Percentiles rank a stretch among this genome's conserved stretches.
Evolutionary conservation across 495 filamentous ascomycete species (phyloP).

Genomic region (Glonium stellatum): DNA sequence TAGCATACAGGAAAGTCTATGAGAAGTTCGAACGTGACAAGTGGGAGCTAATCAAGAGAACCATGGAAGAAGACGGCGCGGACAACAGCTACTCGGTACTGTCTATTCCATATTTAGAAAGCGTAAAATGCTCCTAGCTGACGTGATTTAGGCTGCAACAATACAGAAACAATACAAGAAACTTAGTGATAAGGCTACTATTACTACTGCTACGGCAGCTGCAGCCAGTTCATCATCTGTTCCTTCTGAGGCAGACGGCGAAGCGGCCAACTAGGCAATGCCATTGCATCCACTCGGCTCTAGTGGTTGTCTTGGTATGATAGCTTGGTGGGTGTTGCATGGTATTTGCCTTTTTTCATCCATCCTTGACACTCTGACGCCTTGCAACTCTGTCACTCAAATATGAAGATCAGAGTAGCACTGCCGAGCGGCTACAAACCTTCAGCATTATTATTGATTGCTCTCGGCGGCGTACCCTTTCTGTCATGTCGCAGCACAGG

Average conservation of each 20-base stretch:
- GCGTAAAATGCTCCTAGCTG: neutral
- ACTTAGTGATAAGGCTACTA: neutral
- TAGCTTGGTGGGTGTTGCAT: neutral
- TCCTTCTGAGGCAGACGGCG: neutral
- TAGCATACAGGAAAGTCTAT: slow-evolving; percentile 8
- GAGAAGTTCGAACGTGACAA: slow-evolving; percentile 15
- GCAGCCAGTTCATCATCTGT: neutral
- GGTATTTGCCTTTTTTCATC: too few relatives aligned
- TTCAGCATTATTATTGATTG: neutral
- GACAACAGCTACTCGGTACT: neutral
- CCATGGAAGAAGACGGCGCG: slow-evolving; percentile 4
- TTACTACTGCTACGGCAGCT: neutral
- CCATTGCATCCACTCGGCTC: neutral
- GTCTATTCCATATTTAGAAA: neutral
- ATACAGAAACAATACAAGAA: slow-evolving; percentile 11
- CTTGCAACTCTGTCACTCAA: neutral
- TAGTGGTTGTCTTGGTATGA: neutral
- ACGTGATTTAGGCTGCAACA: neutral
- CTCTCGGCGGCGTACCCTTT: neutral
- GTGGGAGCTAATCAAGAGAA: slow-evolving; percentile 7
- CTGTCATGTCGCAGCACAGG: neutral
- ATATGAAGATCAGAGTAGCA: too few relatives aligned
- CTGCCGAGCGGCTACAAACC: neutral
- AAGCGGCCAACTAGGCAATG: neutral
- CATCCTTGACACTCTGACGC: neutral